Base-by-base conservation (phyloP, 2,329 filamentous ascomycete species). In the Aspergillus sp. region DNA sequence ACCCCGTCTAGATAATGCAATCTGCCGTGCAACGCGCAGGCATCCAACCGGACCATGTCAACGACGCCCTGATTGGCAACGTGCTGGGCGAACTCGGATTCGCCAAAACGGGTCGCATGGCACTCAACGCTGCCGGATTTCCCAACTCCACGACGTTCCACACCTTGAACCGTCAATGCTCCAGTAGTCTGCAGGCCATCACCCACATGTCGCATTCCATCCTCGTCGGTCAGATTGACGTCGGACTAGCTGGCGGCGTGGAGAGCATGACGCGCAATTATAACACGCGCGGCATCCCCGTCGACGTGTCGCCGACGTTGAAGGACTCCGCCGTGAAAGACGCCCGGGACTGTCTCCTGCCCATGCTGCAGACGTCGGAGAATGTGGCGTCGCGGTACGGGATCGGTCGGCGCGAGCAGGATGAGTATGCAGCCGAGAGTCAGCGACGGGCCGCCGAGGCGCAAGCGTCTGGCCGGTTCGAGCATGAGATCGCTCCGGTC, bases 281-380 rank as follows among this genome's bases (percentile, higher is more conserved):
- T 56, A 56, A 56, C 1, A 64, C 60, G 16, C 61, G 67, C 2
- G 68, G 67, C 10, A 67, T 71, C 14, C 69, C 69, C 9, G 58
- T 64, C 3, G 68, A 71, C 52, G 64, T 70, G 1, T 67, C 66
- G 6, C 65, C 67, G 4, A 49, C 56, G 3, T 26, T 71, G 50
- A 63, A 54, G 26, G 60, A 63, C 4, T 69, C 67, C 3, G 46
- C 60, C 1, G 55, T 69, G 4, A 69, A 91, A 73, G 91, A 96
- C 73, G 85, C 91, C 0, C 75, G 75, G 51, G 92, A 97, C 79
- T 94, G 91, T 82, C 84, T 92, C 84, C 84, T 91, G 81, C 90
- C 93, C 66, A 98, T 98, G 93, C 91, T 94, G 49, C 92, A 94
- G 85, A 97, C 94, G 4, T 92, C 89, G 61, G 93, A 98, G 81